These are phyloP conservation scores for Chlamydomonas incerta DNA, from an alignment of 139 green algal genomes.

Conservation along the genomic window DNA sequence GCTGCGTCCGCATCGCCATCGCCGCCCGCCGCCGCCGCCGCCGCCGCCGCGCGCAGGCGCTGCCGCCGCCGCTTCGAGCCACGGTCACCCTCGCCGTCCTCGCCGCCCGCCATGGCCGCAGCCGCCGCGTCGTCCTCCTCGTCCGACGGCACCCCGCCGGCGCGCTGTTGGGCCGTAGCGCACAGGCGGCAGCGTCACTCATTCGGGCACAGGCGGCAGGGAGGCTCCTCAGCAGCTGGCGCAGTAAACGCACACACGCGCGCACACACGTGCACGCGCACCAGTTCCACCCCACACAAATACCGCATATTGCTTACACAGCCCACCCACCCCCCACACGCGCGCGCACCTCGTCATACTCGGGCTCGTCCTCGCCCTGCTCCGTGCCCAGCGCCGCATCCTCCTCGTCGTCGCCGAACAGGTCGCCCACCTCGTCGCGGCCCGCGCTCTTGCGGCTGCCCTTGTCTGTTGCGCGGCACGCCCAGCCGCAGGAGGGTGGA, in stretches of 20 bases:
- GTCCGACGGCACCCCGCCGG: not conserved
- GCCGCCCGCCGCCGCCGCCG: not conserved
- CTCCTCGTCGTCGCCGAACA: conserved; percentile 39
- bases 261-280: too few relatives aligned
- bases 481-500: too few relatives aligned
- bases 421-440: conserved; percentile 2
- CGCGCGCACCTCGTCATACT: conserved; percentile 20
- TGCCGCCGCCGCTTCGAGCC: conserved; percentile 12
- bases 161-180: too few relatives aligned
- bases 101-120: not conserved
- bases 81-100: not conserved
- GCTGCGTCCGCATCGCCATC: not conserved
- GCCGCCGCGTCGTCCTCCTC: not conserved
- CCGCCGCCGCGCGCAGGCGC: conserved; percentile 4
- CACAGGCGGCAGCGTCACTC: too few relatives aligned
- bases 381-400: conserved; percentile 19
- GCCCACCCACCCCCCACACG: not conserved
- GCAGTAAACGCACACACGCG: too few relatives aligned
- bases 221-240: not conserved
- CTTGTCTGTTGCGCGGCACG: conserved; percentile 33
- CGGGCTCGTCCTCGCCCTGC: not conserved
- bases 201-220: not conserved
- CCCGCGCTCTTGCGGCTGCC: not conserved
- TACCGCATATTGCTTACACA: too few relatives aligned
- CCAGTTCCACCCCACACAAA: too few relatives aligned